Evolutionary conservation across 495 filamentous ascomycete genomes (phyloP).

Genomic region (Podospora anserina): DNA sequence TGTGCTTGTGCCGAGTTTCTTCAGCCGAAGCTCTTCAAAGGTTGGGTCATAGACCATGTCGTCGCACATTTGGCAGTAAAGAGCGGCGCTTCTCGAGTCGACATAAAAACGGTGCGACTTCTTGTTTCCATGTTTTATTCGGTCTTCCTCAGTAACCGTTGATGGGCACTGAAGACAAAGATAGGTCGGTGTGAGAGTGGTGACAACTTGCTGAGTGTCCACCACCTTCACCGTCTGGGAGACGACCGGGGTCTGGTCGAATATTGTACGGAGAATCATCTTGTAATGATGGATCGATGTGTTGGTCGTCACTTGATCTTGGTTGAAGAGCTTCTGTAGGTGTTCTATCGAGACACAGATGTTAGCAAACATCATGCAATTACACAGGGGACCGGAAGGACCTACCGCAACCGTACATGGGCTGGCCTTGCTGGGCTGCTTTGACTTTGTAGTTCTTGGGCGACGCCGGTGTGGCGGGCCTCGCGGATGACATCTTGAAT

Average conservation of each 20-base stretch:
- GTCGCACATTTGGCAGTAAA: constrained; percentile 80
- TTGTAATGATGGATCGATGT: constrained; percentile 54
- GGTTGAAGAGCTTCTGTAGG: constrained; percentile 50
- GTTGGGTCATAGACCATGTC: constrained; percentile 87
- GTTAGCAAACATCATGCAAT: neutral
- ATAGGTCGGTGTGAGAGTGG: constrained; percentile 58
- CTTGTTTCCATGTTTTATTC: constrained; percentile 53
- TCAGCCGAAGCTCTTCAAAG: constrained; percentile 66
- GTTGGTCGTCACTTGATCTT: constrained; percentile 47
- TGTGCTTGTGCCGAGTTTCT: constrained; percentile 53
- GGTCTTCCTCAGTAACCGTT: constrained; percentile 54
- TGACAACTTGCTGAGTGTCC: constrained; percentile 41
- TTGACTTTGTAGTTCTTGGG: constrained; percentile 54
- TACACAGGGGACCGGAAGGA: neutral
- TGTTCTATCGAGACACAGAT: constrained; percentile 45
- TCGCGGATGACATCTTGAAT: constrained; percentile 37
- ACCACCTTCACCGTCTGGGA: constrained; percentile 48
- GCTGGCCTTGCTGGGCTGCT: constrained; percentile 47
- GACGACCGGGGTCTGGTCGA: constrained; percentile 47
- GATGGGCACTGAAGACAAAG: constrained; percentile 68
- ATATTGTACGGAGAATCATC: constrained; percentile 49
- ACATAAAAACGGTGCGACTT: constrained; percentile 69
- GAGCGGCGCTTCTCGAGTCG: constrained; percentile 69
- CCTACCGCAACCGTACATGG: constrained; percentile 56
- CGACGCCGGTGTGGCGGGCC: constrained; percentile 51